phyloP scores from a whole-genome alignment of 208 protist species.

The Blechomonas ayalai region DNA sequence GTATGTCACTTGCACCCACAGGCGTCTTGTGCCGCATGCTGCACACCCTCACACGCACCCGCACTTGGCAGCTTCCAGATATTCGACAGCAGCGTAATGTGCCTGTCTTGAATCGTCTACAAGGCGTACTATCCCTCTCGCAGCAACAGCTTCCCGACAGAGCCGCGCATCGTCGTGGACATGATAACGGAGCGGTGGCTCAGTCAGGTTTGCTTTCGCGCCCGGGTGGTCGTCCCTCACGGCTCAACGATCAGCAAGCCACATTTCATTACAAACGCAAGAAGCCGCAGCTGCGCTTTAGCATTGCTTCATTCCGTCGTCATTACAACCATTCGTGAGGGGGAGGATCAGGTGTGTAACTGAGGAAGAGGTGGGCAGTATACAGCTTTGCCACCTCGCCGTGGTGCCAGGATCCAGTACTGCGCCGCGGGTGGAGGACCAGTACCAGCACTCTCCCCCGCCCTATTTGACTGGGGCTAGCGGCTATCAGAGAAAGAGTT shows the following conservation, averaged over 20 bases:
- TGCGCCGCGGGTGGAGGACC: too few species aligned
- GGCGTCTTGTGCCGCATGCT: too few species aligned
- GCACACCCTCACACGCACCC: not conserved
- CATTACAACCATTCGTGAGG: slow-evolving; percentile 28
- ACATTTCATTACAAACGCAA: slow-evolving; percentile 26
- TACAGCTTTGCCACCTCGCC: too few species aligned
- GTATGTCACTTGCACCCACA: too few species aligned
- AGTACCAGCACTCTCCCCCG: too few species aligned
- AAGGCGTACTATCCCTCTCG: slow-evolving; percentile 20
- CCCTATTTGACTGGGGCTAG: too few species aligned
- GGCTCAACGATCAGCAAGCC: slow-evolving; percentile 22
- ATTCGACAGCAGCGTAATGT: slow-evolving; percentile 10
- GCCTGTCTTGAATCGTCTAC: slow-evolving; percentile 23
- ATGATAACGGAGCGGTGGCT: slow-evolving; percentile 22
- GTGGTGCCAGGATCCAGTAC: too few species aligned
- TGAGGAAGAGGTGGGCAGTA: not conserved
- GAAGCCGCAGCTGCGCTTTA: slow-evolving; percentile 10
- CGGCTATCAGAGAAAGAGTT: too few species aligned
- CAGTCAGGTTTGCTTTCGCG: slow-evolving; percentile 47
- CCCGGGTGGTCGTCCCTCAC: slow-evolving; percentile 30
- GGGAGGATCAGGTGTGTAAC: not conserved
- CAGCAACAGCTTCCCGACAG: slow-evolving; percentile 23
- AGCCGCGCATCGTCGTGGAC: slow-evolving; percentile 16
- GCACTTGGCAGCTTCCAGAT: slow-evolving; percentile 28
- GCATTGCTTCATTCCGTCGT: slow-evolving; percentile 25